Evolutionary conservation across 2,329 filamentous ascomycete species (phyloP), one percentile per base, ranked within the genome.

Genomic region (Dissoconium aciculare): DNA sequence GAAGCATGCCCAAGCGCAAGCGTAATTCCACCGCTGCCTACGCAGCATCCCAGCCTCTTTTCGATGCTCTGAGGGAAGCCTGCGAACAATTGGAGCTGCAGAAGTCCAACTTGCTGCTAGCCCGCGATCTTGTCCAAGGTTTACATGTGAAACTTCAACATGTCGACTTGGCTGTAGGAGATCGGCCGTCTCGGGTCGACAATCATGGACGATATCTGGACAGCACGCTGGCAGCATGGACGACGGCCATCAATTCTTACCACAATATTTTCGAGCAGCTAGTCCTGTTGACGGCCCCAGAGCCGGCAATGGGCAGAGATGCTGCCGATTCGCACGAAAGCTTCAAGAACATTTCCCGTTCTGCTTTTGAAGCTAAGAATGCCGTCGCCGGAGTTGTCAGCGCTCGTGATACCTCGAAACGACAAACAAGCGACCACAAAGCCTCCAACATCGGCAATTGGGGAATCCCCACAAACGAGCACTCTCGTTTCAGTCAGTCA

Each of bases 1-100:
- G n/a, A n/a, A n/a, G n/a, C n/a, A n/a, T n/a, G n/a, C n/a, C n/a
- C 10, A 40, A 41, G 17, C 13, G 32, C 14, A 34, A 39, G 15
- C 35, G 39, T 25, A 19, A 35, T 24, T 13, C 28, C 24, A 40
- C 26, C 10, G 48, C 48, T 9, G 49, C 48, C 11, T 50, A 49
- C 21, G 39, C 40, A 15, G 47, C 45, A 4, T 49, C 45, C 2
- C 48, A 51, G 32, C 46, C 45, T 12, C 34, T 52, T 17, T 50
- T 47, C 37, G 38, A 45, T 31, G 41, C 43, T 11, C 40, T 52
- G 4, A 34, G 37, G n/a, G 36, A 32, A 28, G 46, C 40, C n/a
- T 37, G 35, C 21, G 30, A 36, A 25, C 28, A 27, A 4, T 12
- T 47, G 12, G 34, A 37, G 14, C 26, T 40, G 9, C 46, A 50